Evolutionary conservation across 768 basidiomycete species (phyloP), one percentile per base, ranked within the genome.

Genomic region (Pisolithus tinctorius): DNA sequence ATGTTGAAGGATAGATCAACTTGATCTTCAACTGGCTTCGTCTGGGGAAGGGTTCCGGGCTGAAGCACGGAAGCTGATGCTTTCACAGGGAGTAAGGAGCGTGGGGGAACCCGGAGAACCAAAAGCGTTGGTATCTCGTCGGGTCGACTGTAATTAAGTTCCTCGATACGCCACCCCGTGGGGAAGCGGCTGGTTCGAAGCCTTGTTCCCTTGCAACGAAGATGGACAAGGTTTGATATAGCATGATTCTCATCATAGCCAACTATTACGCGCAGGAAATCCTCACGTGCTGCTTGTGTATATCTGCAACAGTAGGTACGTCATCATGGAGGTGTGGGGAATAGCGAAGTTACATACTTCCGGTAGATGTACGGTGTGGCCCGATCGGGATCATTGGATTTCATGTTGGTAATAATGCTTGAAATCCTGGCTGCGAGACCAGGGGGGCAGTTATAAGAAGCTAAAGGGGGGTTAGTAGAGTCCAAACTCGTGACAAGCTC

Each of bases 381-480:
- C 30, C 54, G 51, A 16, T 14, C 17, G 1, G 25, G 27, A 30
- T 39, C 53, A 16, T 26, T 23, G 26, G 47, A 30, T 16, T 23
- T 53, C 25, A 64, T 40, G 23, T 41, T n/a, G 2, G 30, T 30
- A n/a, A 67, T 50, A 3, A 59, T 56, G 7, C 14, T 11, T 13
- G 34, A 34, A 14, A 11, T 38, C 13, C 20, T 38, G 20, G 55
- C 47, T 49, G 51, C 60, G 4, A 26, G 14, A 26, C 11, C 48
- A 20, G 52, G 42, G 10, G 37, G 40, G 14, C 63, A 50, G 39
- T 76, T 75, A 52, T 70, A 66, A 3, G 60, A 71, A 47, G 72
- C 70, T 71, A 25, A 40, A 40, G 9, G 34, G 17, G 38, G 40
- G 45, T n/a, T 7, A 34, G 36, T 11, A 11, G 13, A 48, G 48